Conservation (phyloP, 1,284 basidiomycete species). For the Ustilago sp. region DNA sequence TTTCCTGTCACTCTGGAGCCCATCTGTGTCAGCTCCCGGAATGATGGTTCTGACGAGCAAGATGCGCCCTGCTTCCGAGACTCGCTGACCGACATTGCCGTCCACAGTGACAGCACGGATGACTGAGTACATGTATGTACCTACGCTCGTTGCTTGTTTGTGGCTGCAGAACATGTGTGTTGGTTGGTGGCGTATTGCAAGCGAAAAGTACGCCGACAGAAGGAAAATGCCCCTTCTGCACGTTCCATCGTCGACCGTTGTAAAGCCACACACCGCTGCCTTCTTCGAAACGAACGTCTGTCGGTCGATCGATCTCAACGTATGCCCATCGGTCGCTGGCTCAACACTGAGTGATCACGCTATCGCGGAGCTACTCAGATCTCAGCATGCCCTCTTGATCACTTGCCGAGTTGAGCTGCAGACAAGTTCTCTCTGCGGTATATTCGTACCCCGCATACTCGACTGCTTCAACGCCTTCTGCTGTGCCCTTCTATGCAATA, state of each 20-base stretch:
- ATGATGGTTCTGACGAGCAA: neutral
- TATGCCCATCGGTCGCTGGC: neutral
- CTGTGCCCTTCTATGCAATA: neutral
- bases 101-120: neutral
- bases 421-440: neutral
- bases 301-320: neutral
- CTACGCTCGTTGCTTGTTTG: neutral
- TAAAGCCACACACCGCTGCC: neutral
- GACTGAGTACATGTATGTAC: neutral
- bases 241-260: neutral
- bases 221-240: neutral
- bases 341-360: neutral
- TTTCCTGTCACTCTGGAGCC: neutral
- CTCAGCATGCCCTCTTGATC: neutral
- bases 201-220: neutral
- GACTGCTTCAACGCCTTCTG: neutral
- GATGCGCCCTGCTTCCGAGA: neutral
- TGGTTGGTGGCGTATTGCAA: conserved; percentile 9
- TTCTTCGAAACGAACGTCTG: neutral
- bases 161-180: neutral
- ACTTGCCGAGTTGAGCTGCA: neutral
- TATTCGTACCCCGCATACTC: neutral
- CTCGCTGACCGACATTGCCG: neutral
- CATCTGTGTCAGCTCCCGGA: neutral
- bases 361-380: neutral